Evolutionary conservation across 495 filamentous ascomycete species (phyloP).

Genomic region (Mytilinidion resinicola): DNA sequence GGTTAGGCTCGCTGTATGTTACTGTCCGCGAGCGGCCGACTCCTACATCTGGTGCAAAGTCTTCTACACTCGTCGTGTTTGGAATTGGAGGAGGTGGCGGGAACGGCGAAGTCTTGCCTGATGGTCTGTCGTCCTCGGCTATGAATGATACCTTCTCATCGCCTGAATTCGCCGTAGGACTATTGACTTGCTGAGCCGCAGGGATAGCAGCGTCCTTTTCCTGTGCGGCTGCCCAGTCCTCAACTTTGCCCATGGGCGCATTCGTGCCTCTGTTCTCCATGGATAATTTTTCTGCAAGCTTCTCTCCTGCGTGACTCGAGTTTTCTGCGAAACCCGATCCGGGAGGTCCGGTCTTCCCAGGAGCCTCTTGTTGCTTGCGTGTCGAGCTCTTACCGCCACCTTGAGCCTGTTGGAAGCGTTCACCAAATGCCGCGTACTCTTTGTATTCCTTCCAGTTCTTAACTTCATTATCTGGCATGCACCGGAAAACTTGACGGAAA

Average conservation of each 20-base stretch:
- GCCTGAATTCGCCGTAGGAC: conserved; percentile 15
- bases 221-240: conserved; percentile 37
- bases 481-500: conserved; percentile 88
- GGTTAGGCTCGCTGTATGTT: conserved; percentile 15
- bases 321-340: conserved; percentile 22
- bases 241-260: conserved; percentile 38
- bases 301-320: conserved; percentile 21
- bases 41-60: conserved; percentile 15
- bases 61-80: neutral
- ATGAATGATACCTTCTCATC: conserved; percentile 39
- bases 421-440: conserved; percentile 71
- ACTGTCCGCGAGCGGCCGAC: conserved; percentile 19
- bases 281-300: conserved; percentile 26
- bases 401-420: conserved; percentile 65
- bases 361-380: conserved; percentile 22
- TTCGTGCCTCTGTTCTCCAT: conserved; percentile 38
- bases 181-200: conserved; percentile 1
- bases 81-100: conserved; percentile 18
- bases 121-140: conserved; percentile 5
- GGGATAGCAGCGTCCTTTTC: conserved; percentile 11
- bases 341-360: conserved; percentile 28
- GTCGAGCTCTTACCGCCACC: conserved; percentile 34
- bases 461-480: conserved; percentile 93
- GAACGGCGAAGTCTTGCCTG: conserved; percentile 1
- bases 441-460: conserved; percentile 92